Evolutionary conservation across 2,329 filamentous ascomycete genomes (phyloP).

Genomic region (Ophiostoma pallidulum): DNA sequence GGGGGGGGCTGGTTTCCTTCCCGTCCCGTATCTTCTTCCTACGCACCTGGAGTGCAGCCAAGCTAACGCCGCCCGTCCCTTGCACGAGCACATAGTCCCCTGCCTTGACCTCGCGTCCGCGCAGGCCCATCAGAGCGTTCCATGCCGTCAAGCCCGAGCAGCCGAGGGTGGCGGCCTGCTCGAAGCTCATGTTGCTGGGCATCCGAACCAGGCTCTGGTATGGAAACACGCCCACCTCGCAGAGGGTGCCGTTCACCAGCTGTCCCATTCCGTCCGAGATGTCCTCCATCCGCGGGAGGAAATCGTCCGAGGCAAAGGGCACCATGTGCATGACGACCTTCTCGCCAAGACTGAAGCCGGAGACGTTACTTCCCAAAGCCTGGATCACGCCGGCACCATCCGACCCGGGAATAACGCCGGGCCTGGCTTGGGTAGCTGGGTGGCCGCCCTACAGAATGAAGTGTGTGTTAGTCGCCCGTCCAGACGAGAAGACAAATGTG

Average conservation of each 20-base stretch:
- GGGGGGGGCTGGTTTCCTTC: too few species aligned
- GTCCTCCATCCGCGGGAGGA: slow-evolving; percentile 59
- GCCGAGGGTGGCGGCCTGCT: slow-evolving; percentile 46
- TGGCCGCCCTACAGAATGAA: slow-evolving; percentile 18
- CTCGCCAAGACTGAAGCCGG: slow-evolving; percentile 29
- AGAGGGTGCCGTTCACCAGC: slow-evolving; percentile 53
- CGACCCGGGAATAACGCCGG: slow-evolving; percentile 38
- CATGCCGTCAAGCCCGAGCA: slow-evolving; percentile 57
- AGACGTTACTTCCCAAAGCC: slow-evolving; percentile 43
- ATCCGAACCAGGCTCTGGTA: slow-evolving; percentile 57
- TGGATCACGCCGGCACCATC: slow-evolving; percentile 46
- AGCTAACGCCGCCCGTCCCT: slow-evolving; percentile 60
- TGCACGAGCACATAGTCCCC: slow-evolving; percentile 55
- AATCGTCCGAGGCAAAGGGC: not conserved
- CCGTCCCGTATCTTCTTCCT: too few species aligned
- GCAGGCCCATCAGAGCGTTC: slow-evolving; percentile 54
- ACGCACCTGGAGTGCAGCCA: slow-evolving; percentile 59
- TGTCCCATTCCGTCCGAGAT: slow-evolving; percentile 19
- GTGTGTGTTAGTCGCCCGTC: too few species aligned
- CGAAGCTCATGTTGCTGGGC: slow-evolving; percentile 44
- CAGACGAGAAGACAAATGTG: too few species aligned
- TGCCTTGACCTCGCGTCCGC: slow-evolving; percentile 34
- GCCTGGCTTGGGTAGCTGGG: slow-evolving; percentile 23
- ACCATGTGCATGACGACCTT: slow-evolving; percentile 3
- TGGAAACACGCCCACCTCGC: slow-evolving; percentile 57